Evolutionary conservation across 2,329 filamentous ascomycete genomes (phyloP), one percentile per base, ranked within the genome.

Genomic region (Fonsecaea pedrosoi): DNA sequence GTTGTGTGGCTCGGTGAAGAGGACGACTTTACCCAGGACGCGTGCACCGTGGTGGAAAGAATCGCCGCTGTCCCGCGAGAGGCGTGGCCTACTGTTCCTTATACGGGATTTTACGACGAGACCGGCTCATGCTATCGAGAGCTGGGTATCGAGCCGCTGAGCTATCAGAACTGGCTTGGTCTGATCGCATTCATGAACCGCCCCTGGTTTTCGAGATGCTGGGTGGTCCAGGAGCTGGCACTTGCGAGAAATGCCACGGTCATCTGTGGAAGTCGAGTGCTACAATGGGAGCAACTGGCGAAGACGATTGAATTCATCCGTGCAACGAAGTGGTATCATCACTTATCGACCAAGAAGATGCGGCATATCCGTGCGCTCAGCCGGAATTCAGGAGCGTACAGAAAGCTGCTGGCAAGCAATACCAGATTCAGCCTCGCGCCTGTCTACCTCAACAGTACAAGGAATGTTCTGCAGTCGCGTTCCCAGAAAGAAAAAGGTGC

Each of bases 191-290:
- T 62, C 50, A 62, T 45, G 37, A 62, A 69, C 35, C 62, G 66
- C 59, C 38, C 60, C 34, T 60, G 64, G 50, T 54, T 66, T 54
- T 55, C 38, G 9, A 18, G 60, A 55, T 42, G 35, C 18, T 69
- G 66, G 66, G 65, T 66, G 35, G 65, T 69, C 18, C 64, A 69
- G 50, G 66, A 69, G 34, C 38, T 69, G 10, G 64, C 54, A n/a
- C 53, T 69, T 13, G 62, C 61, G n/a, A 45, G 21, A 34, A 54
- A 62, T n/a, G 60, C 54, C 5, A 62, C 10, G 5, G 60, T 62
- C 15, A 38, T 62, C 37, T 62, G 60, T 21, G 60, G 60, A 25
- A 56, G 15, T 25, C 53, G 60, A 25, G 4, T 48, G n/a, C n/a
- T 62, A 25, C 53, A 9, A 3, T 62, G 60, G 60, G 50, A 45